Evolutionary conservation across 2,329 filamentous ascomycete species (phyloP), one percentile per base, ranked within the genome.

Genomic region (Aspergillus fischeri): DNA sequence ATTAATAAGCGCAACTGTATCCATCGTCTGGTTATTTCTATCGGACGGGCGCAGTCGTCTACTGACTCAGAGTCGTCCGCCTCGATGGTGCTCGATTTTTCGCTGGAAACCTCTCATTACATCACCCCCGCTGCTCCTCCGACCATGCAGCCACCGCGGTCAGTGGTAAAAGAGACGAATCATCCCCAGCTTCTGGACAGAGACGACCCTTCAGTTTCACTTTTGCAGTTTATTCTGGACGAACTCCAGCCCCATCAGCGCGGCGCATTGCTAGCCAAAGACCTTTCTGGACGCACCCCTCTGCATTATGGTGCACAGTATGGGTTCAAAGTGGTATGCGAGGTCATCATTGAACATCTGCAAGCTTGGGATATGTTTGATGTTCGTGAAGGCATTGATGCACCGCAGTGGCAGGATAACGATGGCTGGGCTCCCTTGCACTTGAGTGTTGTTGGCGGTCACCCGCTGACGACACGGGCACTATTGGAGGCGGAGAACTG

Each of bases 251-350:
- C 83, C 0, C 77, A 83, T 9, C 93, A 97, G 64, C 84, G 87
- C 10, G 63, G 72, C 11, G 88, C 88, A 0, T 78, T 97, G 10
- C 78, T 83, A 51, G 83, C 84, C 11, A 86, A 83, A 58, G 93
- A 97, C 74, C 82, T 86, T 0, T 89, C 93, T 59, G 92, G 91
- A 2, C 88, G 93, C 4, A 82, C 93, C 14, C 92, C 93, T 1
- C 80, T 97, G 10, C 93, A 97, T 72, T 97, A 97, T 70, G 92
- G 92, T 2, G 93, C 94, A 0, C 92, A 97, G 71, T 96, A 95
- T 70, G 94, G 94, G 2, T 92, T 97, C 65, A 90, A 94, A 3
- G 85, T 91, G n/a, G 87, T 97, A 9, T 96, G 91, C 69, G 84
- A 96, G 69, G 82, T 92, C 25, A 83, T 97, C 63, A 92, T 97